Base-by-base conservation (phyloP, 2,329 filamentous ascomycete species). In the Coniosporium tulheliwenetii region DNA sequence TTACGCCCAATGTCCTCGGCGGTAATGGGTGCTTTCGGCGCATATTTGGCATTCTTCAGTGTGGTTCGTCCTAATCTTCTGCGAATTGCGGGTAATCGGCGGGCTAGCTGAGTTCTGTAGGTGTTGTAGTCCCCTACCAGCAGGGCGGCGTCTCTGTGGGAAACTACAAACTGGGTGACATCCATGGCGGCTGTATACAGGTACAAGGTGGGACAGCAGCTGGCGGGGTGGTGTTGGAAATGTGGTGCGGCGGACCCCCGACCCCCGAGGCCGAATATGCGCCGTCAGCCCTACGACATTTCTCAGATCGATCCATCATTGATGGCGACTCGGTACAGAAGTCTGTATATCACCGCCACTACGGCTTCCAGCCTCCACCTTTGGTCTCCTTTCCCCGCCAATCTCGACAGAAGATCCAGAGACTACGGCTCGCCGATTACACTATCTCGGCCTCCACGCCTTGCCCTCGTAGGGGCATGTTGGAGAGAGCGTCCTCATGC, bases 81-180 rank as follows among this genome's bases (percentile, higher is more conserved):
- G 57, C 86, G 81, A 51, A 82, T 71, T 55, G 81, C 85, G 57
- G 85, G 80, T 44, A 98, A 71, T 55, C 84, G 80, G 57, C 85
- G 83, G 48, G 81, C 77, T 39, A 93, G 71, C 57, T 85, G 82
- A 38, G 70, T 69, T 53, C 86, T 81, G 61, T 96, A 96, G 43
- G 80, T 80, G 55, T 76, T 77, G 65, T 94, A 87, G 64, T 95
- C 86, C 50, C 86, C 87, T 48, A 91, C 79, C 29, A 93, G 74
- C 39, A 95, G 79, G 32, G 85, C 85, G 53, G 83, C 75, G 58
- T 93, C 83, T 47, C 91, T 74, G 48, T 81, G 79, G 40, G 78
- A 76, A 54, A 86, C 73, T 50, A 96, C 68, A 48, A 85, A 87
- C 50, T 76, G 76, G 42, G 91, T 96, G 61, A 96, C 85, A 48